Evolutionary conservation across 768 basidiomycete genomes (phyloP).

Genomic region (Filobasidium wieringae): DNA sequence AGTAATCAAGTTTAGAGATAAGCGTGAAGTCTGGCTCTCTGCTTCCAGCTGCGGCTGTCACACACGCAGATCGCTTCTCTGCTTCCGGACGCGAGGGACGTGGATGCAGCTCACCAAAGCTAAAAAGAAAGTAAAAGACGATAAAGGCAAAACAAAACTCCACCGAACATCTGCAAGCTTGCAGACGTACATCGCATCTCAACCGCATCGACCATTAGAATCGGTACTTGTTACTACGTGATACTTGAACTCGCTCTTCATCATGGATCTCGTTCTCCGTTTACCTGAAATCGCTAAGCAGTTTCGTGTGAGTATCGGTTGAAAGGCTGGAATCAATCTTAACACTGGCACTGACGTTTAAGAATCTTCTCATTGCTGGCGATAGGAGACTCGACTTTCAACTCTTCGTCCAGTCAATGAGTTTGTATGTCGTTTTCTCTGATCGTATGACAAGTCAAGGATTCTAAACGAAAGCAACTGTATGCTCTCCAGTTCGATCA

Average conservation of each 20-base stretch:
- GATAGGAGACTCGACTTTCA: constrained; percentile 36
- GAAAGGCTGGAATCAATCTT: background rate
- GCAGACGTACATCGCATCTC: too few relatives aligned
- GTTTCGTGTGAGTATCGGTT: constrained; percentile 31
- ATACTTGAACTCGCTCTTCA: background rate
- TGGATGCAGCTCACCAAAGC: too few relatives aligned
- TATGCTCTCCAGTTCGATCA: constrained; percentile 32
- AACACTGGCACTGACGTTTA: background rate
- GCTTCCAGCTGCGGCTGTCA: too few relatives aligned
- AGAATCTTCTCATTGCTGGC: background rate
- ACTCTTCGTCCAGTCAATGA: constrained; percentile 34
- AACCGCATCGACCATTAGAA: too few relatives aligned
- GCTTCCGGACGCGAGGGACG: too few relatives aligned
- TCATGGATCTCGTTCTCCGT: constrained; percentile 35
- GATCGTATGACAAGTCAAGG: background rate
- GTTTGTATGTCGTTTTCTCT: constrained; percentile 26
- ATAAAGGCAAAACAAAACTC: too few relatives aligned
- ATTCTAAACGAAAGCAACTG: background rate
- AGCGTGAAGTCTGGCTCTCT: too few relatives aligned
- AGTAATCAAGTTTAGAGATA: too few relatives aligned
- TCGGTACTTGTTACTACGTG: too few relatives aligned
- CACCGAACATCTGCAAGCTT: too few relatives aligned
- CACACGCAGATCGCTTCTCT: too few relatives aligned
- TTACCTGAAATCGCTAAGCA: constrained; percentile 33
- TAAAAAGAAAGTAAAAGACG: too few relatives aligned